A percentile compares a stretch with the other conserved stretches of the same genome.
phyloP scores from a whole-genome alignment of 2,329 filamentous ascomycete species.

The Fusarium acutatum region DNA sequence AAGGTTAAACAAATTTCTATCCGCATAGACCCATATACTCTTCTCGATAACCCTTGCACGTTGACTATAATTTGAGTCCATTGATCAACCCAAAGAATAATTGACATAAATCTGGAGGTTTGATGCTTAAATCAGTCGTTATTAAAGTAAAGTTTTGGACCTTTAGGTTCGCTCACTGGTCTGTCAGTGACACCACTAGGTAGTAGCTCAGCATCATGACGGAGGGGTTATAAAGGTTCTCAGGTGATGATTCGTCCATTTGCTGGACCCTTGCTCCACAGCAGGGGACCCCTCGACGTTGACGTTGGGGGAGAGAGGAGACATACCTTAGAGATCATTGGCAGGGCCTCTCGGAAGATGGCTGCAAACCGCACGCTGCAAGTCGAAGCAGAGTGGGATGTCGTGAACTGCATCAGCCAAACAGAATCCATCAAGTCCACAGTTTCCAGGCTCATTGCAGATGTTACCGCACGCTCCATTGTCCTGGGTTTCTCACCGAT shows the following conservation, averaged over 20 bases:
- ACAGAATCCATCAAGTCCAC: slow-evolving; percentile 4
- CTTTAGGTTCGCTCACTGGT: background rate
- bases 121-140: background rate
- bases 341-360: slow-evolving; percentile 1
- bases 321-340: slow-evolving; percentile 13
- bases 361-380: background rate
- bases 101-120: background rate
- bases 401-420: slow-evolving; percentile 17
- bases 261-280: slow-evolving; percentile 17
- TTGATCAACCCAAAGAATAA: background rate
- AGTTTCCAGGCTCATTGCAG: slow-evolving; percentile 13
- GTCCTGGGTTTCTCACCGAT: slow-evolving; percentile 3
- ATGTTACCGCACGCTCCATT: background rate
- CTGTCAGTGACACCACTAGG: slow-evolving; percentile 5
- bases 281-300: slow-evolving; percentile 8
- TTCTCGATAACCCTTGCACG: background rate
- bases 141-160: background rate
- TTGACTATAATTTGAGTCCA: background rate
- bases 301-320: background rate
- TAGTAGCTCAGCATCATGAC: slow-evolving; percentile 24
- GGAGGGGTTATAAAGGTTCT: slow-evolving; percentile 11
- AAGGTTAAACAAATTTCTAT: background rate
- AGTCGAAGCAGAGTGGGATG: slow-evolving; percentile 23
- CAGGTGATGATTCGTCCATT: slow-evolving; percentile 10
- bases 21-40: background rate